Evolutionary conservation across 768 basidiomycete species (phyloP), one percentile per base, ranked within the genome.

Genomic region (Exsudoporus frostii): DNA sequence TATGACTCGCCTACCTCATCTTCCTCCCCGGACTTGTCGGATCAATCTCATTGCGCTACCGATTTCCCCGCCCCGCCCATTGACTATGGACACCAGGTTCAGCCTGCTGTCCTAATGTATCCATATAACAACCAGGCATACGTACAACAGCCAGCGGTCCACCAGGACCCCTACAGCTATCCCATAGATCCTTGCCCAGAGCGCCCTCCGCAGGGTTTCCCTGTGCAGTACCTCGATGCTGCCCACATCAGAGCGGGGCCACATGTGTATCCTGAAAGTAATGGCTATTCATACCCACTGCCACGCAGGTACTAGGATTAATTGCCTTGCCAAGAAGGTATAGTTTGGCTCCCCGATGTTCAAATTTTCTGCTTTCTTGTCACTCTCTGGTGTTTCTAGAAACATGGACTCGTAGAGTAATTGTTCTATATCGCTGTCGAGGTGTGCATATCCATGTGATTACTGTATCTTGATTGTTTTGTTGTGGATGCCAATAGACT

Each of bases 1-100:
- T 39, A 56, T 54, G 63, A 65, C 55, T 68, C 66, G 20, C 56
- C 63, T 3, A 53, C 61, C 13, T 61, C 66, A 19, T 63, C 65
- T 24, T 60, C 66, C 29, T 67, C 63, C 17, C 57, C 66, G 13
- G 55, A 43, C 22, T 50, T 36, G 10, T 56, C 67, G 53, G 67
- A 68, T 48, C 67, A 65, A 24, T 58, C 67, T 3, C 52, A 61
- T 27, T 45, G 48, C 41, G 25, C 51, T 27, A 30, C 48, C 36
- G 65, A 67, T 9, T 45, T 53, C 47, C 4, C 45, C 17, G 34
- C 32, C 42, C 48, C 45, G 10, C 46, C 44, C 33, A 19, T 34
- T 20, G 58, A 48, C 13, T 54, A 58, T 37, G 5, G 30, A 37
- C 45, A 13, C 43, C 53, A 43, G 17, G 29, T 7, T 19, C 57